phyloP scores from a whole-genome alignment of 371 early-diverging fungal genomes.

The Rhizopus stolonifer region DNA sequence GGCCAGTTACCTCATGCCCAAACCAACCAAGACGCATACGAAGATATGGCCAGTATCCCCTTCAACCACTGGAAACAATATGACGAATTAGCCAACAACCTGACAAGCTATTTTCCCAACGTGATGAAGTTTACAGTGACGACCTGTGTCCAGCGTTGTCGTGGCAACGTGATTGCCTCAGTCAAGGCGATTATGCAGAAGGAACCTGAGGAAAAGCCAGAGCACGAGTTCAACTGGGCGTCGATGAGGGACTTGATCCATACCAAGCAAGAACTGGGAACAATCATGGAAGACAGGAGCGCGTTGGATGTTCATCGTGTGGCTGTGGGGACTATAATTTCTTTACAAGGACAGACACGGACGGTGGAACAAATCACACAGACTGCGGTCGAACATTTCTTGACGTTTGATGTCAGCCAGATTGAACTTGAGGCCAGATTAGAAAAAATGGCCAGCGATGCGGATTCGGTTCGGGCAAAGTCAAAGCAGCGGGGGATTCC shows the following conservation, averaged over 20 bases:
- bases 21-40: neutral
- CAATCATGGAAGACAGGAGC: conserved; percentile 46
- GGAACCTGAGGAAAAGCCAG: conserved; percentile 14
- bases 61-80: conserved; percentile 47
- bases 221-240: conserved; percentile 20
- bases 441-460: conserved; percentile 29
- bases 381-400: conserved; percentile 47
- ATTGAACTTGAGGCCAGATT: conserved; percentile 31
- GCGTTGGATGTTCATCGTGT: conserved; percentile 38
- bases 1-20: conserved; percentile 18
- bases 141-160: conserved; percentile 18
- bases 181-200: conserved; percentile 25
- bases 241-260: conserved; percentile 18
- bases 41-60: conserved; percentile 23
- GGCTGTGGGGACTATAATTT: conserved; percentile 40
- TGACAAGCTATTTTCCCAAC: conserved; percentile 11
- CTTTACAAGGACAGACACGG: conserved; percentile 12
- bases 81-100: conserved; percentile 8
- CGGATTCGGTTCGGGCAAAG: conserved; percentile 12
- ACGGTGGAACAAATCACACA: conserved; percentile 30
- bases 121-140: conserved; percentile 10
- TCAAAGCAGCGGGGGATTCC: conserved; percentile 26
- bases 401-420: conserved; percentile 36
- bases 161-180: conserved; percentile 23
- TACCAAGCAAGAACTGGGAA: conserved; percentile 35